phyloP scores from a whole-genome alignment of 148 eudicot species.

The Rhododendron griersonianum region DNA sequence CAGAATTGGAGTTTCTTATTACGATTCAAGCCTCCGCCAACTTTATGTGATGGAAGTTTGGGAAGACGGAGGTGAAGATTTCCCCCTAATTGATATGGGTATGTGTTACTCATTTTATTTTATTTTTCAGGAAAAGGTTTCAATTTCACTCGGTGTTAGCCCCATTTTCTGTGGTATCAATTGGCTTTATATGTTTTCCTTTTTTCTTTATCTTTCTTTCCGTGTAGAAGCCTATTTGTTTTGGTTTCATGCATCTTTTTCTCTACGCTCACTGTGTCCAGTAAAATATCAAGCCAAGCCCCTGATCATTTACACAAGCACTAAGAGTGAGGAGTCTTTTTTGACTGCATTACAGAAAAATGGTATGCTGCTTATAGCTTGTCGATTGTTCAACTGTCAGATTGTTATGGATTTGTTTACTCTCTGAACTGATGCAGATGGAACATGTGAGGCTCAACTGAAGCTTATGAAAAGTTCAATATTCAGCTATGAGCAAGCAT shows the following conservation, averaged over 20 bases:
- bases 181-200: not conserved
- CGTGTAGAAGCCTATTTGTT: not conserved
- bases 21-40: slow-evolving; percentile 67
- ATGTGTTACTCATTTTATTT: slow-evolving; percentile 10
- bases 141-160: not conserved
- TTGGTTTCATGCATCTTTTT: slow-evolving; percentile 1
- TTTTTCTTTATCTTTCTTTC: not conserved
- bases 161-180: not conserved
- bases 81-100: slow-evolving; percentile 83
- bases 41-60: slow-evolving; percentile 87
- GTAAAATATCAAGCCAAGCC: slow-evolving; percentile 94
- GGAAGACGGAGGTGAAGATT: slow-evolving; percentile 74
- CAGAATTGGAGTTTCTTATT: slow-evolving; percentile 92
- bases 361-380: slow-evolving; percentile 38
- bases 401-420: slow-evolving; percentile 11
- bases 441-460: slow-evolving; percentile 50
- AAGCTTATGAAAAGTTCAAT: slow-evolving; percentile 90
- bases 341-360: slow-evolving; percentile 72
- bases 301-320: slow-evolving; percentile 80
- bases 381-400: slow-evolving; percentile 6
- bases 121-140: not conserved
- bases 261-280: slow-evolving; percentile 23
- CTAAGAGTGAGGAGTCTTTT: slow-evolving; percentile 76
- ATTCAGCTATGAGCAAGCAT: slow-evolving; percentile 97
- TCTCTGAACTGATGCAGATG: slow-evolving; percentile 48